Base-by-base conservation (phyloP, 2,329 filamentous ascomycete species). In the Stylonectria norvegica region DNA sequence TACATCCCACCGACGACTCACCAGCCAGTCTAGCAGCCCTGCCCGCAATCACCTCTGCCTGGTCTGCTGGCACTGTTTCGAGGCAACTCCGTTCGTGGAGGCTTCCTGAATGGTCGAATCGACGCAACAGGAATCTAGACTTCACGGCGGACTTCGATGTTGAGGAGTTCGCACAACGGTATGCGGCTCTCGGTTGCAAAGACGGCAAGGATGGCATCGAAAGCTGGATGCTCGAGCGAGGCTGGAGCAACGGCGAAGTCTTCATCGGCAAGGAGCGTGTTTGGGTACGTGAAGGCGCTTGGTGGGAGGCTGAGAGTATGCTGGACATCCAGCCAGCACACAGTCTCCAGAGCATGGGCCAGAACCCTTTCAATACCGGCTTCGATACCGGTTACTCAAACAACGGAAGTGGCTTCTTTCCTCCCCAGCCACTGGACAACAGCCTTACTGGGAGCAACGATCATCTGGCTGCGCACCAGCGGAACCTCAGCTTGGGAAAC, bases 231-330 rank as follows among this genome's bases (percentile, higher is more conserved):
- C 76, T 97, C 35, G 90, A 97, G 66, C 83, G 93, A 43, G 93
- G 93, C 2, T 98, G 93, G 93, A 96, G 89, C 68, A 98, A 98
- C 54, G 93, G 93, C 27, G 93, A 97, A 66, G 89, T 97, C 2
- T 81, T 95, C 5, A 74, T 97, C 20, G 93, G 93, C 40, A 83
- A 82, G 42, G 89, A 97, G 64, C 86, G 93, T 20, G 82, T 98
- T 29, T 98, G 93, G 93, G 90, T 97, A 72, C 81, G 91, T 35
- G 93, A 98, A 65, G 77, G 72, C 42, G 86, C 90, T 2, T 98
- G 93, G 91, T 97, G 91, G 91, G 91, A 97, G 65, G 91, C 90
- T 5, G 93, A 98, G 68, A 87, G 80, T 46, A 95, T 96, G 86
- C 81, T 97, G 19, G 93, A 98, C 58, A 73, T 94, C 55, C 91